Evolutionary conservation across 164 flowering plant species (phyloP), one percentile per base, ranked within the genome.

Genomic region (Kalanchoe fedtschenkoi): DNA sequence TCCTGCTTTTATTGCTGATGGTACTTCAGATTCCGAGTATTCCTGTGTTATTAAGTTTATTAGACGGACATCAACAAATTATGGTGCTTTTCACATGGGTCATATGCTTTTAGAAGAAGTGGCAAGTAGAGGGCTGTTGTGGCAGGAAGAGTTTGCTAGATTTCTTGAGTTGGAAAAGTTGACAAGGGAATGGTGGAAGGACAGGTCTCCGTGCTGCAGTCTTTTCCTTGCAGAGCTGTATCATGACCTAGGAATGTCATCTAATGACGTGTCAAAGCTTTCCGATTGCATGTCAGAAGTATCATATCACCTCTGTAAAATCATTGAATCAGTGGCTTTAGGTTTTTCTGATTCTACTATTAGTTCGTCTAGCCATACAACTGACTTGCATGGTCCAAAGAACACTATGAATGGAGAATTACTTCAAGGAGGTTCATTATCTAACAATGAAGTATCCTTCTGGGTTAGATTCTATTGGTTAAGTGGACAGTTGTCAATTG

Each of bases 401-500:
- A 47, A 55, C 21, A 66, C 72, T 43, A 53, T 14, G 57, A 24
- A 39, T 39, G 42, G 55, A n/a, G 61, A 62, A 38, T 30, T 65
- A 42, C 24, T 41, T 54, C 24, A 66, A 34, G 71, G 68, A 2
- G 34, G 63, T 56, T 69, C 74, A 61, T 58, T 70, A 34, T 69
- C 77, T 55, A 62, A 61, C 21, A 67, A 71, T 35, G 80, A 79
- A 62, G 63, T 67, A 53, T 69, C 80, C 54, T 85, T 93, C 66
- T 90, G 97, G 99, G 75, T 76, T 62, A 83, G 95, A 0, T 90
- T 80, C 69, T 87, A 73, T 72, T 93, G 96, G 99, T 74, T 90
- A 71, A 84, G 92, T 72, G 99, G 91, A 9, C 79, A 69, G 38
- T 71, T 90, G 46, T 88, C 88, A 29, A 66, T 79, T 59, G 72